phyloP scores from a whole-genome alignment of 768 basidiomycete genomes.

The Steccherinum ochraceum region DNA sequence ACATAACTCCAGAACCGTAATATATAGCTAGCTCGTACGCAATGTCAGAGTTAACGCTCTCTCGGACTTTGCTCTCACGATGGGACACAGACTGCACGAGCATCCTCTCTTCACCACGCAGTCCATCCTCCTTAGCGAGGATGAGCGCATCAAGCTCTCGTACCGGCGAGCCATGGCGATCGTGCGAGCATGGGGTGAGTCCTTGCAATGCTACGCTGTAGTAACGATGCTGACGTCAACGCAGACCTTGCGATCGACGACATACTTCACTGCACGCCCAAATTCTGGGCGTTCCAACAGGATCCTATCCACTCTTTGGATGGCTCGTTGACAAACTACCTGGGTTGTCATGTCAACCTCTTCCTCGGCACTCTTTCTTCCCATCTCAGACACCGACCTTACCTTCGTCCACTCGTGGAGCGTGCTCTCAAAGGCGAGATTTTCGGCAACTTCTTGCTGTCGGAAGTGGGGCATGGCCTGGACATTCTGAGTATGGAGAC shows the following conservation, averaged over 20 bases:
- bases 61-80: no score
- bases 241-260: constrained; percentile 28
- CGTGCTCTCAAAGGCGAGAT: background rate
- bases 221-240: background rate
- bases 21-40: no score
- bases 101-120: background rate
- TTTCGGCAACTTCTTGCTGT: constrained; percentile 20
- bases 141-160: background rate
- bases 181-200: background rate
- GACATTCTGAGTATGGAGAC: constrained; percentile 24
- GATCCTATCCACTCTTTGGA: constrained; percentile 27
- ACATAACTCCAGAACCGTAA: no score
- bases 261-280: constrained; percentile 23
- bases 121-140: background rate
- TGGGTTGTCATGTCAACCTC: constrained; percentile 34
- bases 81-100: background rate
- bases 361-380: constrained; percentile 29
- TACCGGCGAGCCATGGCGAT: background rate
- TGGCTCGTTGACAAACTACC: constrained; percentile 25
- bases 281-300: constrained; percentile 32
- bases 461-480: constrained; percentile 25
- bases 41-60: no score
- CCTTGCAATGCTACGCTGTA: background rate
- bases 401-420: constrained; percentile 22
- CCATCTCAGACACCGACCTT: constrained; percentile 17